Percentiles rank a stretch among this genome's conserved stretches.
Evolutionary conservation across 148 eudicot species (phyloP).

Genomic region (Chenopodium berlandieri): DNA sequence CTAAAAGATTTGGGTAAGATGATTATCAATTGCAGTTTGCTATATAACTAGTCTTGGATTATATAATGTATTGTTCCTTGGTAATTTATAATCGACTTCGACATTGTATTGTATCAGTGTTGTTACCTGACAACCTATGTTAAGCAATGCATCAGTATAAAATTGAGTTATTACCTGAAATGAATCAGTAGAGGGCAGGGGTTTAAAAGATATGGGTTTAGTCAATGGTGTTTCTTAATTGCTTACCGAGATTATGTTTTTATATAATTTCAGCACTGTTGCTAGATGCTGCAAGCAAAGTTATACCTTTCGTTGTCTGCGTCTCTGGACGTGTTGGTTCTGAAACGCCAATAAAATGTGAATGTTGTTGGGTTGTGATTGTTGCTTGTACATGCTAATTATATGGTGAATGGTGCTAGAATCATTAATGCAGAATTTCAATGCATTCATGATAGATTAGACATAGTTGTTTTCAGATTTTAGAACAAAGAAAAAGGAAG

Average conservation of each 20-base stretch:
- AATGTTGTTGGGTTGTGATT: slow-evolving; percentile 14
- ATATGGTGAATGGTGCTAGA: too few species aligned
- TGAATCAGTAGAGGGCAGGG: too few species aligned
- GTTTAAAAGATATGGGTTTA: too few species aligned
- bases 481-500: too few species aligned
- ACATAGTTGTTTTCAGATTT: too few species aligned
- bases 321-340: slow-evolving; percentile 96
- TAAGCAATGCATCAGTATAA: neutral
- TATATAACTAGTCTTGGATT: too few species aligned
- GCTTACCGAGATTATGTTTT: slow-evolving; percentile 11
- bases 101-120: too few species aligned
- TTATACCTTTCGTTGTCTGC: slow-evolving; percentile 78
- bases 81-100: neutral
- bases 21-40: too few species aligned
- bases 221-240: neutral
- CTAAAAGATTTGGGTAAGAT: slow-evolving; percentile 80
- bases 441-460: too few species aligned
- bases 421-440: too few species aligned
- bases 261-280: slow-evolving; percentile 54
- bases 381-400: too few species aligned
- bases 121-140: neutral
- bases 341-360: slow-evolving; percentile 78
- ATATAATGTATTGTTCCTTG: neutral
- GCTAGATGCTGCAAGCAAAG: slow-evolving; percentile 78
- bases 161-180: too few species aligned